Evolutionary conservation across 805 yeast species (phyloP), one percentile per base, ranked within the genome.

Genomic region (Sugiyamaella mastotermitis): DNA sequence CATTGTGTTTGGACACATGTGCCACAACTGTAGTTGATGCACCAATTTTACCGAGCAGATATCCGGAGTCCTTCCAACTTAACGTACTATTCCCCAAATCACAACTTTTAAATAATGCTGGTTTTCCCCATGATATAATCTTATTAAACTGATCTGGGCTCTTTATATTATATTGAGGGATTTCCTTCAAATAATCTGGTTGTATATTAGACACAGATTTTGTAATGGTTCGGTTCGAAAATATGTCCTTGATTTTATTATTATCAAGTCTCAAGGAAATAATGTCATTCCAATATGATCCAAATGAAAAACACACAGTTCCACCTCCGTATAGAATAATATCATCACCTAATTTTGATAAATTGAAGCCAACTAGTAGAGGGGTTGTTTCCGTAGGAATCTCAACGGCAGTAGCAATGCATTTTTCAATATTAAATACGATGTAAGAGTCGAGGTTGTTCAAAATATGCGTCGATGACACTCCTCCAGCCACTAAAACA

Each of bases 291-390:
- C 73, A 70, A 15, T 66, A 67, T 0, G 79, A 65, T 0, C 94
- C 94, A 60, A 83, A 84, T 1, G 88, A 81, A 47, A 80, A 83
- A 53, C 94, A 83, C 1, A 83, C 85, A 0, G 83, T 88, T 3
- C 94, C 94, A 3, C 94, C 90, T 6, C 79, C 82, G 30, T 74
- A 46, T 3, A 58, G 31, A 15, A 59, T 37, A 5, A 55, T 15
- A 13, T 31, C 13, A 10, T 31, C 28, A 4, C 46, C n/a, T n/a
- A n/a, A n/a, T n/a, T n/a, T n/a, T n/a, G n/a, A n/a, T n/a, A n/a
- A n/a, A n/a, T n/a, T n/a, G n/a, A n/a, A n/a, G n/a, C n/a, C n/a
- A n/a, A n/a, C n/a, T n/a, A n/a, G n/a, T n/a, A n/a, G n/a, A n/a
- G n/a, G n/a, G n/a, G n/a, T n/a, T n/a, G n/a, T n/a, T n/a, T n/a